Evolutionary conservation across 2,329 filamentous ascomycete genomes (phyloP).

Genomic region (Microcera coccophila): DNA sequence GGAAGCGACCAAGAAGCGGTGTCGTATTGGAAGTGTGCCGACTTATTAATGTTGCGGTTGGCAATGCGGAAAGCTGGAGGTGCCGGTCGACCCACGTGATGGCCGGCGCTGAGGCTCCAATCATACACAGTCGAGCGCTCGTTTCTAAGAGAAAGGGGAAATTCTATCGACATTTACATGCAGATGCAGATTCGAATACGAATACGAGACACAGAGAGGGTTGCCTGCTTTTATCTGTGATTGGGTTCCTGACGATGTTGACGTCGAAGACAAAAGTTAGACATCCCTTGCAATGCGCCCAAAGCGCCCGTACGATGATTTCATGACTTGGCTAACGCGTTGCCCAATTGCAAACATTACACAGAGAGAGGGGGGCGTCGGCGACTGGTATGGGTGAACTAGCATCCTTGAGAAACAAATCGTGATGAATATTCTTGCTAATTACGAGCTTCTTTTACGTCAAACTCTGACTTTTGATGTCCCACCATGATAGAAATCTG

Average conservation of each 20-base stretch:
- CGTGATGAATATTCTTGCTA: slow-evolving; percentile 14
- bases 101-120: background rate
- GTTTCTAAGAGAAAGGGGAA: background rate
- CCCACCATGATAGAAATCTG: background rate
- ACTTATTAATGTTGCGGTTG: background rate
- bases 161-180: background rate
- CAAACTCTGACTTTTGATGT: slow-evolving; percentile 4
- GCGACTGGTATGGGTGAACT: no score
- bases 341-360: no score
- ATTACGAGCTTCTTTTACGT: slow-evolving; percentile 17
- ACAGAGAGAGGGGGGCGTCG: no score
- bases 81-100: background rate
- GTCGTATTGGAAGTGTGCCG: slow-evolving; percentile 1
- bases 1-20: slow-evolving; percentile 3
- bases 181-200: background rate
- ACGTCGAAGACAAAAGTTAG: no score
- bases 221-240: no score
- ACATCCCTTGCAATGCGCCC: no score
- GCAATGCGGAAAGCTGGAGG: background rate
- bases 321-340: no score
- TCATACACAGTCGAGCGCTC: background rate
- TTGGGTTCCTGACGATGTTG: no score
- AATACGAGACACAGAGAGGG: no score
- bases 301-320: no score
- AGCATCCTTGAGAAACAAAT: slow-evolving; percentile 1